These are phyloP conservation scores for Kernera saxatilis DNA, from an alignment of 345 rosid species.

Conservation along the genomic window DNA sequence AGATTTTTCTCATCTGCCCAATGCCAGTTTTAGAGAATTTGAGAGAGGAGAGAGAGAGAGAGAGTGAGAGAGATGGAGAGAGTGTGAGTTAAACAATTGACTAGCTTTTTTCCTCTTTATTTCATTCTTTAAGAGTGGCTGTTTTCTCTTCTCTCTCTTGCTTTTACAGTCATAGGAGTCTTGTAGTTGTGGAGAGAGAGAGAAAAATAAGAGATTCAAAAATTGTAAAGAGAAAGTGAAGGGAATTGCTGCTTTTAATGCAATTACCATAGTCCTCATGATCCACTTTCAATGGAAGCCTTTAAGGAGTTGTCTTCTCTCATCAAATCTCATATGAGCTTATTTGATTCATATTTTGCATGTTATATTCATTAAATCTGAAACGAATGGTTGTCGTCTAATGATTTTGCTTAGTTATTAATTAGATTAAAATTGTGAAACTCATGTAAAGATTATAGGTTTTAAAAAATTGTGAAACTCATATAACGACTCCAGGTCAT, in stretches of 20 bases:
- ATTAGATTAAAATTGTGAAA: background rate
- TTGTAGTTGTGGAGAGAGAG: conserved; percentile 25
- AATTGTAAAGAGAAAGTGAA: conserved; percentile 43
- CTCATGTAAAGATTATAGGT: background rate
- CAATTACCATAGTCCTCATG: conserved; percentile 41
- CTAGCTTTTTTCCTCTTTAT: conserved; percentile 27
- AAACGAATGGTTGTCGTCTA: background rate
- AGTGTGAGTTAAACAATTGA: conserved; percentile 40
- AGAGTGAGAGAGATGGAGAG: conserved; percentile 16
- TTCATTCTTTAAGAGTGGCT: conserved; percentile 42
- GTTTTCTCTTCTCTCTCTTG: conserved; percentile 44
- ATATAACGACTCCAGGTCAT: background rate
- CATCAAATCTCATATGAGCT: conserved; percentile 6
- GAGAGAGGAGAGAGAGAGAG: conserved; percentile 19
- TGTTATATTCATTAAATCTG: conserved; percentile 1
- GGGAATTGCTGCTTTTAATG: conserved; percentile 40
- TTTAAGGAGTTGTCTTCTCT: conserved; percentile 17
- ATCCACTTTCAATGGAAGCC: conserved; percentile 22
- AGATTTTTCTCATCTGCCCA: conserved; percentile 17
- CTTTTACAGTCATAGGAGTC: conserved; percentile 45
- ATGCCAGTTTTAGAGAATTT: conserved; percentile 20
- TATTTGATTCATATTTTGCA: conserved; percentile 8
- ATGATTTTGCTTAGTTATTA: background rate
- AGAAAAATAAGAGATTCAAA: conserved; percentile 36
- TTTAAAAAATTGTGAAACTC: background rate